Evolutionary conservation across 208 protist species (phyloP).

Genomic region (Trypanosoma melophagium): DNA sequence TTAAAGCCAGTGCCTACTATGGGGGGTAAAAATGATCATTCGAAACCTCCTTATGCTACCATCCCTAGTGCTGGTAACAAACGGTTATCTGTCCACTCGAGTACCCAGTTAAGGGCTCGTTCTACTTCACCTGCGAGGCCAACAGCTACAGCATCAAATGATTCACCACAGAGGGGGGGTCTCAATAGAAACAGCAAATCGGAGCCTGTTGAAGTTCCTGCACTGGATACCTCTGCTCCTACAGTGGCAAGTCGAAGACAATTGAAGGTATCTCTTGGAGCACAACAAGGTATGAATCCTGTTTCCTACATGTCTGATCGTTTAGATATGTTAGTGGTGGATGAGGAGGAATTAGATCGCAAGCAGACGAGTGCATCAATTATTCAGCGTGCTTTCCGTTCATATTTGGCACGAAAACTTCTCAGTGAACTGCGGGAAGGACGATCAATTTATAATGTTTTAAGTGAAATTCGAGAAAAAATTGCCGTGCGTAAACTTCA

Average conservation of each 20-base stretch:
- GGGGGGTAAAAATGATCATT: background rate
- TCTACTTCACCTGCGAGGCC: background rate
- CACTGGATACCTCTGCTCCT: background rate
- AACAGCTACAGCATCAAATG: background rate
- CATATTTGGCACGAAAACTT: constrained; percentile 42
- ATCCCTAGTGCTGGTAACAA: background rate
- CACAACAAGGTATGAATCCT: constrained; percentile 31
- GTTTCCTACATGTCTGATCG: constrained; percentile 60
- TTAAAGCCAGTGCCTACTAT: background rate
- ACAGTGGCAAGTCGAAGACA: background rate
- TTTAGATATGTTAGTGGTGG: constrained; percentile 71
- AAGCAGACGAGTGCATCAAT: constrained; percentile 57
- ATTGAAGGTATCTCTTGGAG: background rate
- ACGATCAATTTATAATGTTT: constrained; percentile 23
- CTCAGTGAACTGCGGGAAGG: constrained; percentile 27
- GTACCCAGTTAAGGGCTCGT: background rate
- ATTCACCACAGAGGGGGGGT: background rate
- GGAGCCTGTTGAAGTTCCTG: background rate
- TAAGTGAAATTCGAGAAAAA: constrained; percentile 41
- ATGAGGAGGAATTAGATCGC: constrained; percentile 76
- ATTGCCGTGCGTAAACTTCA: constrained; percentile 63
- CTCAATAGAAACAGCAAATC: background rate
- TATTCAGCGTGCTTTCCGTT: constrained; percentile 72
- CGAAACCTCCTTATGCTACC: background rate
- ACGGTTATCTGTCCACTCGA: no score